phyloP scores from a whole-genome alignment of 192 early-diverging fungal genomes.

The Coemansia sp. region DNA sequence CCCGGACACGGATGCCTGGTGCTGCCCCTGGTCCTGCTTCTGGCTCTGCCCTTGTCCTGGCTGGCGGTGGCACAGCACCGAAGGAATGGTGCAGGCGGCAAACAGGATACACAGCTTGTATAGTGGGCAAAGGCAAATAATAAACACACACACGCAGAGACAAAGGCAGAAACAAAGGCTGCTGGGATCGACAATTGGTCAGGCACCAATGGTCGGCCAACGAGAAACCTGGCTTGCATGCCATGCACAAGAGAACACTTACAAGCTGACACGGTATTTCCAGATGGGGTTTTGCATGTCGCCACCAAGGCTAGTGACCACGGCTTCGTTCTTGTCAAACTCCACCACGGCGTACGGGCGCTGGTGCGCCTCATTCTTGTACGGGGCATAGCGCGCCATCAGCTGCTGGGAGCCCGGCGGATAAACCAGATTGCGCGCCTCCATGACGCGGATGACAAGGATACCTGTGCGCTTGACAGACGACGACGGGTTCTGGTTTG shows the following conservation, averaged over 20 bases:
- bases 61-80: no score
- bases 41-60: no score
- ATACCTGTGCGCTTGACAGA: slow-evolving; percentile 60
- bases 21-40: no score
- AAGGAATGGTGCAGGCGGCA: no score
- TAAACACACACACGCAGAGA: not conserved
- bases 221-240: not conserved
- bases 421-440: slow-evolving; percentile 73
- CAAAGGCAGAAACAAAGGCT: not conserved
- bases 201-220: not conserved
- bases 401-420: slow-evolving; percentile 63
- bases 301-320: slow-evolving; percentile 78
- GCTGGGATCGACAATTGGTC: not conserved
- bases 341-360: slow-evolving; percentile 88
- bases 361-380: slow-evolving; percentile 63
- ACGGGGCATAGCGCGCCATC: slow-evolving; percentile 54
- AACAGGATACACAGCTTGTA: not conserved
- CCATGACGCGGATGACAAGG: slow-evolving; percentile 80
- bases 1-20: no score
- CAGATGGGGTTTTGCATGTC: slow-evolving; percentile 73
- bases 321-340: slow-evolving; percentile 93
- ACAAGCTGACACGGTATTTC: slow-evolving; percentile 79
- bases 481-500: slow-evolving; percentile 21
- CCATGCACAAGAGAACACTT: slow-evolving; percentile 39
- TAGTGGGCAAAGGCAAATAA: not conserved